A percentile compares a stretch with the other conserved stretches of the same genome.
Conservation (phyloP, 1,139 yeast species). For the Magnusiomyces ingens region DNA sequence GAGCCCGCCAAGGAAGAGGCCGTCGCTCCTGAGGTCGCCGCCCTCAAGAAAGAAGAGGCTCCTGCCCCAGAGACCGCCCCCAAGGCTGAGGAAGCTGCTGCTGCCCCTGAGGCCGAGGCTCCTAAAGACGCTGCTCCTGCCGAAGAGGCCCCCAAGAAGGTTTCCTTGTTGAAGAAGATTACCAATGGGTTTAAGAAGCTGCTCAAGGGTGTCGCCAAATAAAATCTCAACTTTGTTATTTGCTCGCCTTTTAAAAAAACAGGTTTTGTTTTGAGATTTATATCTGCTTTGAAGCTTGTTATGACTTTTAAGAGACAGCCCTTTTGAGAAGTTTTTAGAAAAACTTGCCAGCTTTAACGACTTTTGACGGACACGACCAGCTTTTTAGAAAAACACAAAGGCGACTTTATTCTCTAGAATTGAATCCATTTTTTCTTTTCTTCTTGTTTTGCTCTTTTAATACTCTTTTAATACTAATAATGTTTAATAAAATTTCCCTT, state of each 20-base stretch:
- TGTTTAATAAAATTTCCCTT: too few relatives aligned
- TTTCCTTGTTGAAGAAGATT: conserved; percentile 2
- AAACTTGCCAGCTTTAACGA: neutral
- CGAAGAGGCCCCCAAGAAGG: neutral
- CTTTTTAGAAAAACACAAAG: neutral
- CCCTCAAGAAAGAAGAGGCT: too few relatives aligned
- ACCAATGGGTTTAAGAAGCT: conserved; percentile 2
- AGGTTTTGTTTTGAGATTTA: too few relatives aligned
- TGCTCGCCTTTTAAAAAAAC: neutral
- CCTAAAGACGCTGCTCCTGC: conserved; percentile 3
- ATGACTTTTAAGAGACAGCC: neutral
- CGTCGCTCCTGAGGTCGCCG: too few relatives aligned
- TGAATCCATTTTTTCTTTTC: too few relatives aligned
- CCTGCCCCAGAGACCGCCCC: neutral
- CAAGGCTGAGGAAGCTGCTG: neutral
- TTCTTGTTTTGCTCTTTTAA: too few relatives aligned
- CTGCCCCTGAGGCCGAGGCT: neutral
- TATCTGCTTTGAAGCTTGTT: too few relatives aligned
- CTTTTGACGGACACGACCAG: neutral
- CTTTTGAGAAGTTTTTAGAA: neutral
- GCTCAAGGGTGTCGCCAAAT: conserved; percentile 2
- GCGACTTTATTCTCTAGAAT: neutral
- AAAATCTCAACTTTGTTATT: neutral
- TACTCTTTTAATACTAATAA: too few relatives aligned
- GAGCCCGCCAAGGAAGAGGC: neutral